Percentiles rank a stretch among this genome's conserved stretches.
phyloP scores from a whole-genome alignment of 1,284 basidiomycete species.

The Exobasidium cylindrosporum region DNA sequence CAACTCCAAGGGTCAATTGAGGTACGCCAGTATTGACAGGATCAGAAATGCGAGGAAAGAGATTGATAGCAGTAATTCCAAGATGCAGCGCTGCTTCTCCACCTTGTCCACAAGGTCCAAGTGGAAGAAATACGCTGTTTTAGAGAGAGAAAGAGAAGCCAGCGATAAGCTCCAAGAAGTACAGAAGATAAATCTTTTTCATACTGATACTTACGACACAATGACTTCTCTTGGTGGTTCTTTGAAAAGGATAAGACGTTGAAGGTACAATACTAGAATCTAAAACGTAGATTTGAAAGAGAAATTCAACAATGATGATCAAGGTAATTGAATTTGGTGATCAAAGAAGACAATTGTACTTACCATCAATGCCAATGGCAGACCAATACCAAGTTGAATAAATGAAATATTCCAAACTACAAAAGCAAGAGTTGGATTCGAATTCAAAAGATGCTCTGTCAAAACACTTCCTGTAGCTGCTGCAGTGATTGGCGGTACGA shows the following conservation, averaged over 20 bases:
- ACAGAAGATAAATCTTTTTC: too few species aligned
- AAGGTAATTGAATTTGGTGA: background rate
- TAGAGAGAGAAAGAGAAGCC: slow-evolving; percentile 36
- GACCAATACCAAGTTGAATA: slow-evolving; percentile 37
- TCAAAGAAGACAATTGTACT: background rate
- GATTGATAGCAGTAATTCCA: slow-evolving; percentile 26
- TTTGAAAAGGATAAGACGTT: slow-evolving; percentile 43
- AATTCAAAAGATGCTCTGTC: slow-evolving; percentile 25
- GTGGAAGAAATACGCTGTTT: slow-evolving; percentile 27
- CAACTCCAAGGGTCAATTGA: slow-evolving; percentile 27
- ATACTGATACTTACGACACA: slow-evolving; percentile 30
- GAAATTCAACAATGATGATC: too few species aligned
- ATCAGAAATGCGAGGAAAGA: slow-evolving; percentile 33
- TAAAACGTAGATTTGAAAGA: slow-evolving; percentile 8
- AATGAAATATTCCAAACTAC: slow-evolving; percentile 39
- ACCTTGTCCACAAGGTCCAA: slow-evolving; percentile 45
- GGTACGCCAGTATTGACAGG: slow-evolving; percentile 22
- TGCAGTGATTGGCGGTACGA: slow-evolving; percentile 44
- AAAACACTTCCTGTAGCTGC: slow-evolving; percentile 34
- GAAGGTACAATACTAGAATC: slow-evolving; percentile 44
- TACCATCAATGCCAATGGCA: slow-evolving; percentile 32
- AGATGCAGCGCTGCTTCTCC: slow-evolving; percentile 44
- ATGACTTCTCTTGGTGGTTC: slow-evolving; percentile 41
- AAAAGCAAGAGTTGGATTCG: slow-evolving; percentile 34
- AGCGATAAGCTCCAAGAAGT: too few species aligned